Evolutionary conservation across 192 early-diverging fungal species (phyloP).

Genomic region (Spinellus fusiger): DNA sequence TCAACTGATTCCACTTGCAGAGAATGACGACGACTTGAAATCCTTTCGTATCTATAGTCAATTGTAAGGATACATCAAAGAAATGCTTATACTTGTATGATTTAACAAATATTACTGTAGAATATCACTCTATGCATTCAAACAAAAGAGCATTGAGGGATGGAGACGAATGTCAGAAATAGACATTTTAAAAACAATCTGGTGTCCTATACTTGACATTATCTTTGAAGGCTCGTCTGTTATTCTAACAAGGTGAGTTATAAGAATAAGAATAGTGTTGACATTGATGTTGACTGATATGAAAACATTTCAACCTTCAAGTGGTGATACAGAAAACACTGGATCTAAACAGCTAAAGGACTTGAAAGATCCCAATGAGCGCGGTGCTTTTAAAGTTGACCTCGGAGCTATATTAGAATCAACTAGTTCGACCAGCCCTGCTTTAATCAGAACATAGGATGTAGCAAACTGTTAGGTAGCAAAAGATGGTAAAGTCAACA

Average conservation of each 20-base stretch:
- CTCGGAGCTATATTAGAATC: neutral
- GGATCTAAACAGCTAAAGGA: neutral
- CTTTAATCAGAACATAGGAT: neutral
- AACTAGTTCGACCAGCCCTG: neutral
- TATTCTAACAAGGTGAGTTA: neutral
- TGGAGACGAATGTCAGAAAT: neutral
- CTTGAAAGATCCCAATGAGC: neutral
- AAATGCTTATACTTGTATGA: neutral
- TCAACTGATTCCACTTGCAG: neutral
- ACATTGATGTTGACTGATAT: neutral
- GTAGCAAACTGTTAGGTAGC: neutral
- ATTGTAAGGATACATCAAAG: neutral
- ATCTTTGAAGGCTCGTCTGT: neutral
- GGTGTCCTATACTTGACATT: neutral
- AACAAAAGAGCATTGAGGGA: neutral
- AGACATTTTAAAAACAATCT: neutral
- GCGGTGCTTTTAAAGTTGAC: neutral
- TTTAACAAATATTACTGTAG: neutral
- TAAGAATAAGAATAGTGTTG: neutral
- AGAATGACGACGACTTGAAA: neutral
- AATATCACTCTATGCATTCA: neutral
- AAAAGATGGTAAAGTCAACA: neutral
- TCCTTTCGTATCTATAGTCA: neutral
- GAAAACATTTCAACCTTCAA: constrained; percentile 1
- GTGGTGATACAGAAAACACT: neutral